These are phyloP conservation scores for Panus rudis DNA, from an alignment of 768 basidiomycete species.

Conservation along the genomic window DNA sequence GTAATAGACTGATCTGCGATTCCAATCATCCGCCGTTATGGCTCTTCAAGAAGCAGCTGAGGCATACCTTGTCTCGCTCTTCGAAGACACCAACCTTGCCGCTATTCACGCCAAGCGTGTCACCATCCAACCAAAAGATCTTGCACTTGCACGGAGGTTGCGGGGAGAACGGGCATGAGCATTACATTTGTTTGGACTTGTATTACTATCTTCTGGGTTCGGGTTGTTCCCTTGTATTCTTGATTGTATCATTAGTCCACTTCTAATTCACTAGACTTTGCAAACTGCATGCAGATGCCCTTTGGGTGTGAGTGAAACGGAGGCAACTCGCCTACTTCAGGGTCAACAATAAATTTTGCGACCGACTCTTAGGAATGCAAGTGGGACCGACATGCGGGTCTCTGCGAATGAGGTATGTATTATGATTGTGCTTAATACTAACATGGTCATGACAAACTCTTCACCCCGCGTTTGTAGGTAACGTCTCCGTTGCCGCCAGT, in stretches of 20 bases:
- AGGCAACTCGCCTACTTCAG: no score
- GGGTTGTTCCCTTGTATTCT: constrained; percentile 7
- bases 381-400: no score
- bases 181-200: neutral
- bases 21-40: constrained; percentile 60
- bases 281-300: no score
- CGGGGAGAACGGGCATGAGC: constrained; percentile 38
- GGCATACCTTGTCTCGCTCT: constrained; percentile 34
- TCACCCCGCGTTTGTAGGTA: no score
- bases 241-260: constrained; percentile 16
- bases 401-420: no score
- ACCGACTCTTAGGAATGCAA: no score
- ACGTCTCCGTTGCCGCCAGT: no score
- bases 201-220: constrained; percentile 1
- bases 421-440: no score
- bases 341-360: no score
- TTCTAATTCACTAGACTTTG: neutral
- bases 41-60: constrained; percentile 58
- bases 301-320: no score
- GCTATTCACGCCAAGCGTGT: constrained; percentile 49
- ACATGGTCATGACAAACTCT: no score
- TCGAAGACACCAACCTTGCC: constrained; percentile 44
- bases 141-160: constrained; percentile 42
- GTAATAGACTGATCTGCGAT: constrained; percentile 45
- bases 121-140: constrained; percentile 50